Evolutionary conservation across 805 yeast species (phyloP), one percentile per base, ranked within the genome.

Genomic region (Tetrapisispora taiwanensis): DNA sequence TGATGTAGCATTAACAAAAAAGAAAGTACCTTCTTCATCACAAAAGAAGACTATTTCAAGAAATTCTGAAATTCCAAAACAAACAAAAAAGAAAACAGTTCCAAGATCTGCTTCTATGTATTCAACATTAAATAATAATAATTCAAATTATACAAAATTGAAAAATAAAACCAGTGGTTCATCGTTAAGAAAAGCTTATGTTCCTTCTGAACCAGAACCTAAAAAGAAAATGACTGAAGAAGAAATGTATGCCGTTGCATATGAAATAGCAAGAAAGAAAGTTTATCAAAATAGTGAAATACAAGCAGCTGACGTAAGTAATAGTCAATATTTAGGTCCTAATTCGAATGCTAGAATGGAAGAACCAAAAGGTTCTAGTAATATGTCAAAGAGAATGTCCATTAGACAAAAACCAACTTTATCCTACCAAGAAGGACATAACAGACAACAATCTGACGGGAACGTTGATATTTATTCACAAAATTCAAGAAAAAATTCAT

Each of bases 191-290:
- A 42, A 26, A 17, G 14, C 40, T 24, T 13, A 30, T 19, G 15
- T 15, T 20, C 22, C 39, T 13, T 26, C 32, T 7, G 26, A 27
- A 19, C 36, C 36, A 3, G 34, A 35, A 41, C 34, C 43, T 10
- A 27, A 24, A 19, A 39, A 26, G 15, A 24, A 31, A 7, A 33
- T 57, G 15, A 52, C 59, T 3, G 58, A 59, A 20, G 74, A 70
- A 34, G 81, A 78, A 48, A 65, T 77, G 68, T 79, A 78, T 51
- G 68, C 67, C 18, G 64, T 65, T 49, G 84, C 84, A 0, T 65
- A 72, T 48, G 73, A 72, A 49, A 72, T 74, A 13, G 84, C 85
- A 0, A 64, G 70, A 56, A 70, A 67, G 47, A 76, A 69, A 46
- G 83, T 79, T 1, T 77, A 77, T 52, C 81, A 80, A 6, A 65